These are phyloP conservation scores for Entomortierella beljakovae DNA, from an alignment of 192 early-diverging fungal species.

Conservation along the genomic window DNA sequence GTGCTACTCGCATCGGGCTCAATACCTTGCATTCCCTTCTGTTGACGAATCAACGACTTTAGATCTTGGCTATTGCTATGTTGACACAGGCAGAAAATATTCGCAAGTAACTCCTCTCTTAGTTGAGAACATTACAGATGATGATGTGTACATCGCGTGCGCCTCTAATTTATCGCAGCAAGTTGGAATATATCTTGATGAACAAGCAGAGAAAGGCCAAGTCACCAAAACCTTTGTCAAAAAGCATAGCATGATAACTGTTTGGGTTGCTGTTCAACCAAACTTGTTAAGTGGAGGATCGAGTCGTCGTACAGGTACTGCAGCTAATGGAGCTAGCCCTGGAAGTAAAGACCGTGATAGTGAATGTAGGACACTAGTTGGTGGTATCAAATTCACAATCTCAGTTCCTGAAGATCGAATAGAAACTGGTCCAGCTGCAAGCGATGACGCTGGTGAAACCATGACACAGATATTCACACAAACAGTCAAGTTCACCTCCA, in stretches of 20 bases:
- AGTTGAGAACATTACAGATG: conserved; percentile 76
- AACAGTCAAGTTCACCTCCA: conserved; percentile 82
- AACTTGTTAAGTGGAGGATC: conserved; percentile 58
- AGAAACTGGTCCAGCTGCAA: neutral
- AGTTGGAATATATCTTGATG: conserved; percentile 79
- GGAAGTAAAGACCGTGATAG: conserved; percentile 38
- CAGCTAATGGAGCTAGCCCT: conserved; percentile 4
- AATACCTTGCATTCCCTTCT: conserved; percentile 73
- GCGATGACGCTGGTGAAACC: conserved; percentile 19
- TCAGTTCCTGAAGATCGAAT: conserved; percentile 58
- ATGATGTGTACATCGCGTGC: conserved; percentile 76
- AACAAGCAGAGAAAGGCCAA: conserved; percentile 61
- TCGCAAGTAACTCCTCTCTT: conserved; percentile 77
- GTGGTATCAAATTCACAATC: conserved; percentile 83
- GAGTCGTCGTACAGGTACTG: conserved; percentile 10
- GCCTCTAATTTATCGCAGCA: conserved; percentile 85
- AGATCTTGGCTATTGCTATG: conserved; percentile 87
- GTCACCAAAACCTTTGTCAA: conserved; percentile 65
- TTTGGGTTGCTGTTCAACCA: conserved; percentile 87
- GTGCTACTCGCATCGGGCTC: conserved; percentile 61
- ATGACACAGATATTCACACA: conserved; percentile 72
- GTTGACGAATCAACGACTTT: conserved; percentile 67
- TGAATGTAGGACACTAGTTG: conserved; percentile 77
- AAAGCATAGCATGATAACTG: conserved; percentile 59
- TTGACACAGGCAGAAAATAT: conserved; percentile 78